Percentiles rank a stretch among this genome's conserved stretches.
Conservation (phyloP, 805 yeast genomes). For the Suhomyces vadensis region DNA sequence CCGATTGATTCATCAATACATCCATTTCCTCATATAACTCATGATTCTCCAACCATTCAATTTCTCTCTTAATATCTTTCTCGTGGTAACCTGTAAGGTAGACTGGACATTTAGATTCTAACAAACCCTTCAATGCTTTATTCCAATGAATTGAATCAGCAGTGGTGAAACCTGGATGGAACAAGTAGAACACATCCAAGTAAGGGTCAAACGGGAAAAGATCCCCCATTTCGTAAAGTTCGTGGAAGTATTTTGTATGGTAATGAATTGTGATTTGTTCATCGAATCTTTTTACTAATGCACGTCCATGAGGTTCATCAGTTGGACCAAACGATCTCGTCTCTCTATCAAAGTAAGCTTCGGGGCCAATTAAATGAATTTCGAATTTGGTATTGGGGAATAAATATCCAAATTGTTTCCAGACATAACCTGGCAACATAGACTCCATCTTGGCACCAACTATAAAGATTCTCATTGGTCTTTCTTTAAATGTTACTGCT, state of each 20-base stretch:
- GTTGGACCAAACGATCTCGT: conserved; percentile 59
- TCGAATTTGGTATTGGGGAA: conserved; percentile 84
- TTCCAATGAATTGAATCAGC: conserved; percentile 84
- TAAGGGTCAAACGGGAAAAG: conserved; percentile 98
- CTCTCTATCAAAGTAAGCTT: conserved; percentile 72
- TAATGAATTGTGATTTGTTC: conserved; percentile 70
- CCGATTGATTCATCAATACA: conserved; percentile 69
- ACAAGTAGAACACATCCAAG: conserved; percentile 85
- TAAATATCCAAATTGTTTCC: conserved; percentile 88
- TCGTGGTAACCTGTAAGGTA: conserved; percentile 89
- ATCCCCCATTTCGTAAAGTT: conserved; percentile 86
- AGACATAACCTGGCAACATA: conserved; percentile 88
- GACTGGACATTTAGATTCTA: conserved; percentile 91
- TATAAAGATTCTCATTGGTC: conserved; percentile 87
- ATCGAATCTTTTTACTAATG: conserved; percentile 74
- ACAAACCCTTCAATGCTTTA: conserved; percentile 77
- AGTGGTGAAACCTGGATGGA: conserved; percentile 93
- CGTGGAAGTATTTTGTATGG: conserved; percentile 91
- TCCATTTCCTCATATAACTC: conserved; percentile 68
- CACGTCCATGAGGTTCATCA: conserved; percentile 53
- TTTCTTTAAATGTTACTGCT: conserved; percentile 63
- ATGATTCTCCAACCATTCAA: conserved; percentile 69
- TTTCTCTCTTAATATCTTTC: conserved; percentile 67
- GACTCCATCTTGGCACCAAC: conserved; percentile 93
- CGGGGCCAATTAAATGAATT: conserved; percentile 93